Conservation (phyloP, 23 red algal species). For the Gracilariopsis chorda region DNA sequence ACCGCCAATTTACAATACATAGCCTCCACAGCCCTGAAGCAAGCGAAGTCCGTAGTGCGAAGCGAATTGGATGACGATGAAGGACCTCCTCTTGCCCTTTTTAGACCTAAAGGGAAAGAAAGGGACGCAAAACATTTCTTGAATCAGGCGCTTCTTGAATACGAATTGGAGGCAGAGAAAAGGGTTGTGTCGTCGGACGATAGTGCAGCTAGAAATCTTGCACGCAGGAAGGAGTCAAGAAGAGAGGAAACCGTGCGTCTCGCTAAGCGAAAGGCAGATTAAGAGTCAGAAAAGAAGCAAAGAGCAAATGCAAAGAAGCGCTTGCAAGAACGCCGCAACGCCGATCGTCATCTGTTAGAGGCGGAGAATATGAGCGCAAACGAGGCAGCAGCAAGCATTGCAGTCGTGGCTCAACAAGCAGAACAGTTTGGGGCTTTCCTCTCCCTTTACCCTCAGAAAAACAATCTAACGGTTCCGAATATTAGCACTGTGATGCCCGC, state of each 20-base stretch:
- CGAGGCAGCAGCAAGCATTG: background rate
- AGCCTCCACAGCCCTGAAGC: background rate
- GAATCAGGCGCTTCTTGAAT: constrained; percentile 22
- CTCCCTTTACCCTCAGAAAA: too few relatives aligned
- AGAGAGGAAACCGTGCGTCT: background rate
- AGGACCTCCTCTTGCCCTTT: background rate
- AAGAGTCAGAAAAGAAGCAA: background rate
- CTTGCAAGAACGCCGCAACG: background rate
- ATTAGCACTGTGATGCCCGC: too few relatives aligned
- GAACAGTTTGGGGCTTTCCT: constrained; percentile 50
- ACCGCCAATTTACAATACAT: background rate
- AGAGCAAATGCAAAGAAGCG: background rate
- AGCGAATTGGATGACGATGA: background rate
- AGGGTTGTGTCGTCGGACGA: background rate
- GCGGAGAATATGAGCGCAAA: constrained; percentile 16
- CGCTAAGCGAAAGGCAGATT: background rate
- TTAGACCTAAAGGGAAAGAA: background rate
- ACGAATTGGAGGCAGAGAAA: background rate
- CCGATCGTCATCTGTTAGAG: background rate
- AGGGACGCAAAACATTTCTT: background rate
- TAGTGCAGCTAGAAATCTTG: background rate
- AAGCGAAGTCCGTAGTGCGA: background rate
- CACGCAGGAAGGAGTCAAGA: background rate
- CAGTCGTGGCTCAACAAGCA: background rate
- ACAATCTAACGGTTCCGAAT: too few relatives aligned